These are phyloP conservation scores for Plenodomus lindquistii DNA, from an alignment of 2,329 filamentous ascomycete species.

Conservation along the genomic window DNA sequence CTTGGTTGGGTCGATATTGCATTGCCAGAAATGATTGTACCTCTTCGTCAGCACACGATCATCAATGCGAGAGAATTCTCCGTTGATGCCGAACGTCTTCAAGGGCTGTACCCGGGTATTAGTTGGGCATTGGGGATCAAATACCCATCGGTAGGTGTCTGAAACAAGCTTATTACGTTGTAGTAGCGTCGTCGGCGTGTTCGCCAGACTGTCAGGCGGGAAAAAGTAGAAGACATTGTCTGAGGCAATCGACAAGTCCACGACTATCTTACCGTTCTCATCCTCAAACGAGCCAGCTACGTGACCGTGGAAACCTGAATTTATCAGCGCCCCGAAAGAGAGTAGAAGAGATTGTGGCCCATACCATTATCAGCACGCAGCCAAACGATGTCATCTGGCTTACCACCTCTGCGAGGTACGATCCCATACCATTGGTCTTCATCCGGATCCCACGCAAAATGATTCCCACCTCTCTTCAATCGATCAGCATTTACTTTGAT, in stretches of 20 bases:
- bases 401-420: conserved; percentile 55
- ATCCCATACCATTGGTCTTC: conserved; percentile 62
- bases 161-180: conserved; percentile 48
- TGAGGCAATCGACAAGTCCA: conserved; percentile 46
- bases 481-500: conserved; percentile 43
- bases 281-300: conserved; percentile 50
- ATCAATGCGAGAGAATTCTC: conserved; percentile 53
- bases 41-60: conserved; percentile 48
- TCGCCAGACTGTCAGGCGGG: conserved; percentile 40
- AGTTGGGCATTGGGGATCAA: conserved; percentile 42
- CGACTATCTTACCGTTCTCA: conserved; percentile 40
- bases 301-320: conserved; percentile 47
- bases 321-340: not conserved
- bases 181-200: conserved; percentile 37
- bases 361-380: conserved; percentile 56
- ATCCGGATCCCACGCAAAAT: conserved; percentile 50
- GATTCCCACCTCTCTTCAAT: conserved; percentile 45
- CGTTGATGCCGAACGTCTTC: conserved; percentile 44
- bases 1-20: conserved; percentile 41
- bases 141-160: conserved; percentile 46
- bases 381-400: conserved; percentile 59
- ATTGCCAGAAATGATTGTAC: conserved; percentile 48
- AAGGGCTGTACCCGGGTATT: conserved; percentile 34
- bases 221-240: conserved; percentile 52
- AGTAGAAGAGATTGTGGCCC: not conserved